Conservation (phyloP, 1,139 yeast species). For the Yamadazyma dendronema region DNA sequence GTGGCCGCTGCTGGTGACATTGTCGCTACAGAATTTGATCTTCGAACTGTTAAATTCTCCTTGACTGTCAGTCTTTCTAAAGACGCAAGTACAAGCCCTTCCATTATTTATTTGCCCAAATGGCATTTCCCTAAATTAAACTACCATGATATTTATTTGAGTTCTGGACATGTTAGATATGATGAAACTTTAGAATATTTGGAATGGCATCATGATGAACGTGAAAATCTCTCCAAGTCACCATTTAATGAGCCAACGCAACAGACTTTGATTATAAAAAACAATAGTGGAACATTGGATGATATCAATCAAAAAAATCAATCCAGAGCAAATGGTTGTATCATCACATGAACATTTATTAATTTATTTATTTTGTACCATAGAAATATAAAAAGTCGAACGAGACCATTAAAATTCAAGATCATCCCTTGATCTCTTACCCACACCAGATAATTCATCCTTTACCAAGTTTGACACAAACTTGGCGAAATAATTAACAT, state of each 20-base stretch:
- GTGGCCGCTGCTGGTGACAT: slow-evolving; percentile 57
- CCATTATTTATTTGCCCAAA: slow-evolving; percentile 65
- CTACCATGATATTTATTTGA: slow-evolving; percentile 42
- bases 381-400: background rate
- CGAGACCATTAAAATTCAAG: slow-evolving; percentile 24
- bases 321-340: slow-evolving; percentile 1
- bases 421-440: slow-evolving; percentile 46
- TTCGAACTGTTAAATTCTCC: slow-evolving; percentile 43
- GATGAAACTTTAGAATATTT: slow-evolving; percentile 53
- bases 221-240: slow-evolving; percentile 11
- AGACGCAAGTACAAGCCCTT: slow-evolving; percentile 30
- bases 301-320: slow-evolving; percentile 18
- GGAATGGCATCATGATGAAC: slow-evolving; percentile 64
- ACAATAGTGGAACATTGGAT: slow-evolving; percentile 38
- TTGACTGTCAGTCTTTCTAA: slow-evolving; percentile 39
- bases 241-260: slow-evolving; percentile 12
- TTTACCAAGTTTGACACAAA: slow-evolving; percentile 60
- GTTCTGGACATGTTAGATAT: slow-evolving; percentile 57
- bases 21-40: slow-evolving; percentile 52
- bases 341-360: slow-evolving; percentile 1
- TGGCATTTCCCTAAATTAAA: slow-evolving; percentile 59
- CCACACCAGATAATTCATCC: slow-evolving; percentile 47
- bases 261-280: slow-evolving; percentile 39
- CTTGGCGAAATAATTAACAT: slow-evolving; percentile 64
- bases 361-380: background rate